Evolutionary conservation across 495 filamentous ascomycete species (phyloP).

Genomic region (Tuber indicum): DNA sequence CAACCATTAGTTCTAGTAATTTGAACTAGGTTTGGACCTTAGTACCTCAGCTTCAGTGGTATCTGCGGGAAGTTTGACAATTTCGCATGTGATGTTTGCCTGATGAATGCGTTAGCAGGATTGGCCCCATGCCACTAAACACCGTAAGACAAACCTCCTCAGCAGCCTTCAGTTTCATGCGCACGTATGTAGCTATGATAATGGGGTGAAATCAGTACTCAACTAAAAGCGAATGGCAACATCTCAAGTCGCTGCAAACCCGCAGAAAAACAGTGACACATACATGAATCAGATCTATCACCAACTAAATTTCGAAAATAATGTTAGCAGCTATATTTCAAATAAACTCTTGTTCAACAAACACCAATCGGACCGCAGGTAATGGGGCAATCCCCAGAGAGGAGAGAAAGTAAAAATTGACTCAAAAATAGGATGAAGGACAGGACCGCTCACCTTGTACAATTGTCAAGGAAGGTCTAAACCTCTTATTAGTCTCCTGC

Average conservation of each 20-base stretch:
- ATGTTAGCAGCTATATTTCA: constrained; percentile 6
- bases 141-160: constrained; percentile 59
- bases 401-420: background rate
- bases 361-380: constrained; percentile 7
- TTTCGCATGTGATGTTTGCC: constrained; percentile 82
- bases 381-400: constrained; percentile 7
- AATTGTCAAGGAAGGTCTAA: constrained; percentile 81
- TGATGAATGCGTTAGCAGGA: constrained; percentile 43
- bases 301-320: constrained; percentile 54
- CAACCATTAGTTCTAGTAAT: background rate
- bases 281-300: constrained; percentile 85
- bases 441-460: constrained; percentile 66
- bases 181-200: constrained; percentile 81
- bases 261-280: constrained; percentile 40
- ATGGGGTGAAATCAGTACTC: constrained; percentile 15
- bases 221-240: background rate
- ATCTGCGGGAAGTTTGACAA: constrained; percentile 72
- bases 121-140: background rate
- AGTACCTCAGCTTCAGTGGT: constrained; percentile 66
- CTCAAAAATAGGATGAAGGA: background rate
- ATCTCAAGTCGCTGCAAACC: constrained; percentile 3
- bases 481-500: constrained; percentile 75
- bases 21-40: background rate
- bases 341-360: constrained; percentile 20
- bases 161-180: constrained; percentile 98